These are phyloP conservation scores for Prinsepia uniflora DNA, from an alignment of 306 rosid genomes.

Conservation along the genomic window DNA sequence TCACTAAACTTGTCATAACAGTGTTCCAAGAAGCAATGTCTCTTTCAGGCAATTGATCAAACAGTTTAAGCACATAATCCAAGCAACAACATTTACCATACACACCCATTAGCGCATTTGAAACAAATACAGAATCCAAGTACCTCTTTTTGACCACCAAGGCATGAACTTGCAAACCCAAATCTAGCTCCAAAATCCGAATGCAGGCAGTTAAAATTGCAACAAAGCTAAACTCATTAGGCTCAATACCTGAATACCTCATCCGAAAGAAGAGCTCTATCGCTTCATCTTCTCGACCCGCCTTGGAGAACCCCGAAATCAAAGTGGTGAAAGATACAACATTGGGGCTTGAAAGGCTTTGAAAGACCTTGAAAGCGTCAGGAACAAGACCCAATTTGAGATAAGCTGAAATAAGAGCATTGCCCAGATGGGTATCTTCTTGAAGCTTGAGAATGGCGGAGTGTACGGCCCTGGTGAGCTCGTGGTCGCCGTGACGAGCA, in stretches of 20 bases:
- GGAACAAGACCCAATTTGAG: constrained; percentile 44
- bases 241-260: constrained; percentile 49
- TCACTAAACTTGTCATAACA: constrained; percentile 46
- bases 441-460: constrained; percentile 45
- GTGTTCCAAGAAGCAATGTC: constrained; percentile 78
- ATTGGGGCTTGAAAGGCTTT: constrained; percentile 45
- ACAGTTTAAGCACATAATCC: constrained; percentile 41
- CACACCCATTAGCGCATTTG: constrained; percentile 62
- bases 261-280: constrained; percentile 54
- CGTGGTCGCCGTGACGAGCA: constrained; percentile 32
- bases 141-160: constrained; percentile 46
- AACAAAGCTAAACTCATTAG: constrained; percentile 67
- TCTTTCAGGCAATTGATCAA: constrained; percentile 44
- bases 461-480: constrained; percentile 58
- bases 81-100: constrained; percentile 49
- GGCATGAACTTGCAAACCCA: constrained; percentile 69
- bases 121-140: constrained; percentile 47
- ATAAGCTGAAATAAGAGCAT: constrained; percentile 55
- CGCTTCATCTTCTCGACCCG: constrained; percentile 47
- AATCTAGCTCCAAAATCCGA: constrained; percentile 29
- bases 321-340: constrained; percentile 58
- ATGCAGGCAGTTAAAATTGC: constrained; percentile 70
- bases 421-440: constrained; percentile 39
- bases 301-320: constrained; percentile 70
- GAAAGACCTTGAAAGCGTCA: constrained; percentile 51